Evolutionary conservation across 2,329 filamentous ascomycete genomes (phyloP), one percentile per base, ranked within the genome.

Genomic region (Aspergillus sp.): DNA sequence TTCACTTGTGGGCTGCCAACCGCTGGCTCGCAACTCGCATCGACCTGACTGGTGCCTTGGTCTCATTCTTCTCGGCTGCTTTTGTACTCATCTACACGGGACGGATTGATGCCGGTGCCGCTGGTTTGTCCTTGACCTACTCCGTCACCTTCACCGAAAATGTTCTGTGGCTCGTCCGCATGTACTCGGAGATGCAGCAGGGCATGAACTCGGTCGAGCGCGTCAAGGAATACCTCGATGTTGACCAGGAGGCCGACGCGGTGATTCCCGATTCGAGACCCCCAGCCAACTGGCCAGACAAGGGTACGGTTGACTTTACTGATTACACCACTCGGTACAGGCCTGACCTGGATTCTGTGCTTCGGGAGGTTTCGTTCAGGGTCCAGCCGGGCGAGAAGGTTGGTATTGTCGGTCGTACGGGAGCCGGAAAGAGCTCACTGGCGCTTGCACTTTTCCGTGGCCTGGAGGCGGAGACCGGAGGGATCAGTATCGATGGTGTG

Each of bases 141-240:
- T 93, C 93, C 10, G 88, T 98, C 56, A 91, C 88, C 1, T 98
- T 98, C 61, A 94, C 90, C 0, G 93, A 98, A 66, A 97, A 95
- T 55, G 86, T 98, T 5, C 73, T 98, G 12, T 98, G 93, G 93
- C 82, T 97, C 46, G 90, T 98, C 29, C 84, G 93, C 41, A 77
- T 96, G 9, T 98, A 98, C 65, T 85, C 90, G 0, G 82, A 87
- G 62, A 96, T 97, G 60, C 93, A 98, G 70, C 93, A 98, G 69
- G 97, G 96, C 70, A 97, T 98, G 93, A 98, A 98, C 70, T 91
- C 91, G 2, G 90, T 97, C 42, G 93, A 98, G 70, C 87, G 93
- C 61, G 85, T 98, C 62, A 94, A 95, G 72, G 93, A 98, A 65
- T 98, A 97, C 62, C 79, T 97, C 33, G 88, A 97, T 40, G 86